These are phyloP conservation scores for Talaromyces sp. DNA, from an alignment of 2,329 filamentous ascomycete species.

Conservation along the genomic window DNA sequence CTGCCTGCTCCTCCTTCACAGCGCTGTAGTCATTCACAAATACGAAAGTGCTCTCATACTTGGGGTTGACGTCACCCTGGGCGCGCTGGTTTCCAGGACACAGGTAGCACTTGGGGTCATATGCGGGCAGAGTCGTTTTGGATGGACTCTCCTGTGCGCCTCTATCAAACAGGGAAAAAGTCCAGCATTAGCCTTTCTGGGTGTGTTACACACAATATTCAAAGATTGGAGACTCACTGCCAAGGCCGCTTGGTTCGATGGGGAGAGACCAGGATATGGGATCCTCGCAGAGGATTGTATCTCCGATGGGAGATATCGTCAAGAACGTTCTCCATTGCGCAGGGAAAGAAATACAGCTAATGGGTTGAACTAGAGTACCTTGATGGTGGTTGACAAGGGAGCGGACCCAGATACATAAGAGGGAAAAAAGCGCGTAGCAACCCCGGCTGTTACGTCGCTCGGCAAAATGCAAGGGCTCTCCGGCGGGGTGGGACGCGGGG, in stretches of 20 bases:
- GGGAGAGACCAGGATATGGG: constrained; percentile 92
- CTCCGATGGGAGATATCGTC: constrained; percentile 96
- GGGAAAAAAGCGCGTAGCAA: constrained; percentile 5
- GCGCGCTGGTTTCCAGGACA: constrained; percentile 91
- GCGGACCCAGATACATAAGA: constrained; percentile 1
- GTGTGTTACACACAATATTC: not conserved
- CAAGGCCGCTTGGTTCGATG: constrained; percentile 96
- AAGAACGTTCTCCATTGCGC: constrained; percentile 72
- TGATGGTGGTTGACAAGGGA: constrained; percentile 9
- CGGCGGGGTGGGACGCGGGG: constrained; percentile 27
- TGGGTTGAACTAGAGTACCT: constrained; percentile 8
- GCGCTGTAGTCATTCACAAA: constrained; percentile 98
- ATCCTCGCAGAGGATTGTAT: constrained; percentile 87
- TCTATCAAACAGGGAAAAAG: constrained; percentile 48
- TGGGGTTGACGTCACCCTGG: constrained; percentile 81
- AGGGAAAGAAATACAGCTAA: not conserved
- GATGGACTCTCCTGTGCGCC: constrained; percentile 75
- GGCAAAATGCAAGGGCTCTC: constrained; percentile 8
- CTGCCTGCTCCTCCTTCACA: constrained; percentile 87
- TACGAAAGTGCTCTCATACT: constrained; percentile 84
- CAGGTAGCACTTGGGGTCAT: constrained; percentile 91
- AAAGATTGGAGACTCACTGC: constrained; percentile 68
- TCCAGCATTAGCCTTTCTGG: not conserved
- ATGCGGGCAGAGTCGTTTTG: constrained; percentile 71
- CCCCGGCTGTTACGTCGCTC: not conserved